Percentiles rank a stretch among this genome's conserved stretches.
phyloP scores from a whole-genome alignment of 1,139 yeast genomes.

The Lodderomyces theae region DNA sequence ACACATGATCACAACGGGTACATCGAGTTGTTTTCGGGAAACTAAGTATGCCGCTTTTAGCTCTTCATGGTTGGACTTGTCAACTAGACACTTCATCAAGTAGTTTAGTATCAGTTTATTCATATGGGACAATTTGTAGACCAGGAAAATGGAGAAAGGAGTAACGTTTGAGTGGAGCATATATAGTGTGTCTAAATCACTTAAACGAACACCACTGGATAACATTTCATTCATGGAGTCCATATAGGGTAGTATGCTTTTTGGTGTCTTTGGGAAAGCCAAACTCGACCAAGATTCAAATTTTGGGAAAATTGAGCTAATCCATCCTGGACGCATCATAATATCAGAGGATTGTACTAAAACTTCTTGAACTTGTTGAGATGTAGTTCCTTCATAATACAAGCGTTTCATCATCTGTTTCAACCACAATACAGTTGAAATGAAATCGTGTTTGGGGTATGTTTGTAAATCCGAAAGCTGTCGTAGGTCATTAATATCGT shows the following conservation, averaged over 20 bases:
- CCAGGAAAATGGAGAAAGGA: conserved; percentile 8
- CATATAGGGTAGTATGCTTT: conserved; percentile 5
- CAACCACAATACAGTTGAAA: conserved; percentile 6
- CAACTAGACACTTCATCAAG: conserved; percentile 1
- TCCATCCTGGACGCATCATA: conserved; percentile 10
- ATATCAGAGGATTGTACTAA: conserved; percentile 8
- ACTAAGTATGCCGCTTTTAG: conserved; percentile 6
- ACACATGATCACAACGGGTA: not conserved
- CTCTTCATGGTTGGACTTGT: conserved; percentile 3
- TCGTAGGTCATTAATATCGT: conserved; percentile 4
- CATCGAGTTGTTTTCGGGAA: not conserved
- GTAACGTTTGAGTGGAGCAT: conserved; percentile 5
- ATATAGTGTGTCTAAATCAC: conserved; percentile 8
- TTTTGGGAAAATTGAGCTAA: conserved; percentile 10
- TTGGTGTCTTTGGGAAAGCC: not conserved
- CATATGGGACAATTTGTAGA: conserved; percentile 5
- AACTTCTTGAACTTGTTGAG: not conserved
- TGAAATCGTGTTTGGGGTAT: conserved; percentile 3
- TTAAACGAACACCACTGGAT: conserved; percentile 2
- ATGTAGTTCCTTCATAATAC: not conserved
- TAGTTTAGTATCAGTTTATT: conserved; percentile 7
- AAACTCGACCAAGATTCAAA: conserved; percentile 8
- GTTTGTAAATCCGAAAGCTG: conserved; percentile 3
- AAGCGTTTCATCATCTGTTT: conserved; percentile 8
- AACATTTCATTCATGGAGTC: conserved; percentile 3